Evolutionary conservation across 768 basidiomycete species (phyloP), one percentile per base, ranked within the genome.

Genomic region (Xanthoconium stramineum): DNA sequence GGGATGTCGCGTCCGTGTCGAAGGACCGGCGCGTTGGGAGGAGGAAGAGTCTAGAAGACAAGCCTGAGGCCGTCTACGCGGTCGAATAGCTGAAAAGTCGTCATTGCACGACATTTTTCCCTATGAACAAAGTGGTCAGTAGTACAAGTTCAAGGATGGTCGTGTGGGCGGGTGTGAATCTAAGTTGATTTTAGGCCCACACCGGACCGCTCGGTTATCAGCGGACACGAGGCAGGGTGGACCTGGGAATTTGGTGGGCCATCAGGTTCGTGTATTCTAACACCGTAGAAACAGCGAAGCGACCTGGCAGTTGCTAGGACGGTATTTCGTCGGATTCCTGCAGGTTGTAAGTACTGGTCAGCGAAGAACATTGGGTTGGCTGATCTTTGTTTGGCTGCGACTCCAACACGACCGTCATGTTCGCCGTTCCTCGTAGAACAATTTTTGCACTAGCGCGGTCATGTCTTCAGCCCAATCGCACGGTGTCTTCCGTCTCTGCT

Each of bases 181-280:
- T 60, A 70, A 70, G 68, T 70, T 69, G 68, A 62, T 35, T 61
- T 63, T 38, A 28, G 52, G 28, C 45, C 46, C 54, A 24, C 42
- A 3, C 42, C 65, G 63, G 59, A 47, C 61, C 56, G 60, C 28
- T 68, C 61, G 60, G 58, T 55, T 69, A 57, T 46, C 40, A 47
- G 52, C 36, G 13, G 57, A 20, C 61, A 55, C 13, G 58, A 62
- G 50, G 55, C 54, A 17, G 55, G 48, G 24, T 44, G 45, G 11
- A 53, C 54, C 52, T 54, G 54, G 57, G 54, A 66, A 57, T 43
- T 29, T 17, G 32, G 42, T 14, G 36, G 9, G 29, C 30, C 15
- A 17, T 39, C 38, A 19, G 17, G 24, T 24, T 24, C 38, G 19
- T 39, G 19, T 19, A 12, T 24, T 6, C 24, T 44, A 29, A 43